phyloP scores from a whole-genome alignment of 257 asterid genomes.

The Penstemon davidsonii region DNA sequence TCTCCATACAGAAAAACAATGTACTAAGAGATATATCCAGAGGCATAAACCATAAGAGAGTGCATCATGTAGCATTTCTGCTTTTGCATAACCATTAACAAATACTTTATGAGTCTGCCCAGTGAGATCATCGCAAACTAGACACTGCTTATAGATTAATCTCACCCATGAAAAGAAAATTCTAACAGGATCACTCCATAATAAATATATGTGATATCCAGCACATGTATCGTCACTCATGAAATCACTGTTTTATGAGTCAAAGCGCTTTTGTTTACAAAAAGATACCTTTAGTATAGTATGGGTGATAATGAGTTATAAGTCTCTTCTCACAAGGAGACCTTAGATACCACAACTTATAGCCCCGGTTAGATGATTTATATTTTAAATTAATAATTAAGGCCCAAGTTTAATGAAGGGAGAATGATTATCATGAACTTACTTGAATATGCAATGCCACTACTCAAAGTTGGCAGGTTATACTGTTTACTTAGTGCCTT shows the following conservation, averaged over 20 bases:
- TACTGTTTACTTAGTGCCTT: not conserved
- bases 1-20: not conserved
- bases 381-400: not conserved
- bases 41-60: not conserved
- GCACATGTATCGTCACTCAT: no score
- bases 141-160: no score
- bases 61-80: no score
- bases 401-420: not conserved
- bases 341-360: not conserved
- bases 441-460: not conserved
- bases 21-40: no score
- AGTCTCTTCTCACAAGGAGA: not conserved
- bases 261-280: not conserved
- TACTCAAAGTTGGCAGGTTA: slow-evolving; percentile 14
- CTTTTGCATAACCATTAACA: no score
- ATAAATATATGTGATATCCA: no score
- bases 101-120: no score
- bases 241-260: no score
- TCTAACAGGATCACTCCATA: no score
- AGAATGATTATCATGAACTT: not conserved
- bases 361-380: not conserved
- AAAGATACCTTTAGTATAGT: not conserved
- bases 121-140: no score
- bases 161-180: no score
- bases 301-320: not conserved